These are phyloP conservation scores for Acanthamoeba castellanii DNA, from an alignment of 208 protist genomes.

Conservation along the genomic window DNA sequence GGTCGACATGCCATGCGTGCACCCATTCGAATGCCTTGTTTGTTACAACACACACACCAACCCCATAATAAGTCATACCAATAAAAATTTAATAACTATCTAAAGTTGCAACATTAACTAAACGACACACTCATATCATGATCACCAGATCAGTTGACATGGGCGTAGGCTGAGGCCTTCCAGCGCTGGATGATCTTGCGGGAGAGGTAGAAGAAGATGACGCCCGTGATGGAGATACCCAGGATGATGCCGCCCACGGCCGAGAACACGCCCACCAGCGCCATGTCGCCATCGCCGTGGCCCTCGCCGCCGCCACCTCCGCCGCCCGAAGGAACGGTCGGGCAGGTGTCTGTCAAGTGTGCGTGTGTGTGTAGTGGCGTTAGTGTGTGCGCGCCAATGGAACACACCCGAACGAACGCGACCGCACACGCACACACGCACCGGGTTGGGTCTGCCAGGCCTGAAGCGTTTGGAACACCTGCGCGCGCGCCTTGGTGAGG, in stretches of 20 bases:
- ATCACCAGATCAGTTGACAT: too few species aligned
- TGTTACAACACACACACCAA: too few species aligned
- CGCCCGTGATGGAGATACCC: background rate
- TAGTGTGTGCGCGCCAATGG: too few species aligned
- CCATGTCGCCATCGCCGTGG: background rate
- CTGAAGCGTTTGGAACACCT: background rate
- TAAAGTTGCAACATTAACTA: too few species aligned
- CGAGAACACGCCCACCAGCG: conserved; percentile 64
- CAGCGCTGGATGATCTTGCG: conserved; percentile 6
- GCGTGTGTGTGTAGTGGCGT: background rate
- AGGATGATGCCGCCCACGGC: conserved; percentile 37
- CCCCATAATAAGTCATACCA: too few species aligned
- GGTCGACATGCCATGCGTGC: too few species aligned
- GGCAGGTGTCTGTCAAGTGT: background rate
- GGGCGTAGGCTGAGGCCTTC: background rate
- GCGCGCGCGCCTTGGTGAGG: background rate
- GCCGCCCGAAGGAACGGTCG: background rate
- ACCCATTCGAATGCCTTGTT: too few species aligned
- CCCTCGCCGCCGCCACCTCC: background rate
- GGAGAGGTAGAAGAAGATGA: conserved; percentile 8
- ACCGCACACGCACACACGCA: background rate
- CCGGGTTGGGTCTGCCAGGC: conserved; percentile 53
- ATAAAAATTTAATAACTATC: too few species aligned
- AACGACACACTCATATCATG: too few species aligned
- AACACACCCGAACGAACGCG: too few species aligned